Percentiles rank a stretch among this genome's conserved stretches.
Evolutionary conservation across 495 filamentous ascomycete species (phyloP).

Genomic region (Trichoderma erinaceum): DNA sequence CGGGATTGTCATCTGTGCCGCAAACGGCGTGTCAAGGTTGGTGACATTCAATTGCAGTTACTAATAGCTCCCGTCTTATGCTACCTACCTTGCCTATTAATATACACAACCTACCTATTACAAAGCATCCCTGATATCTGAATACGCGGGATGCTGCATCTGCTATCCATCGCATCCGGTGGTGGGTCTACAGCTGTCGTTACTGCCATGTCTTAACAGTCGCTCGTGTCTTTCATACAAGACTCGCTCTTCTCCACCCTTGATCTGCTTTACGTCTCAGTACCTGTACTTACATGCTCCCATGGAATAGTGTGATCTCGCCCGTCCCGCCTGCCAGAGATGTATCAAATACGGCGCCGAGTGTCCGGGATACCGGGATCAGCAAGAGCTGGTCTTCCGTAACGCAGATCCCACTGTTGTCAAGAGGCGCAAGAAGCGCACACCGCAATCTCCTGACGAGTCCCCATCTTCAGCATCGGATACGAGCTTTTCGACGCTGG

Average conservation of each 20-base stretch:
- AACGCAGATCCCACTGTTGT: neutral
- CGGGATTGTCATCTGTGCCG: slow-evolving; percentile 17
- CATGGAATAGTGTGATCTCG: slow-evolving; percentile 18
- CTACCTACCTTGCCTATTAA: neutral
- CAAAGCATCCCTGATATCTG: too few relatives aligned
- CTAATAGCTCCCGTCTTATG: neutral
- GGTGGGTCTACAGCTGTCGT: too few relatives aligned
- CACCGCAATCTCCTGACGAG: neutral
- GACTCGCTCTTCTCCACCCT: neutral
- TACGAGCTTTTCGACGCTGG: neutral
- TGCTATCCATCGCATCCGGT: neutral
- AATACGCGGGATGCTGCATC: too few relatives aligned
- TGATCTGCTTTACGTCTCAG: neutral
- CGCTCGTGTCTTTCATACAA: neutral
- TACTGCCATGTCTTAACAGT: too few relatives aligned
- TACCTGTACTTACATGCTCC: neutral
- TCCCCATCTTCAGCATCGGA: neutral
- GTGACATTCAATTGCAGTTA: neutral
- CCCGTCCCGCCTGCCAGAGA: slow-evolving; percentile 17
- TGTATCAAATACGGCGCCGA: slow-evolving; percentile 19
- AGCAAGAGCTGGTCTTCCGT: slow-evolving; percentile 19
- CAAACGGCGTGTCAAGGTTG: slow-evolving; percentile 16
- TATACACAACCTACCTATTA: neutral
- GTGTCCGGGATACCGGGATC: slow-evolving; percentile 18
- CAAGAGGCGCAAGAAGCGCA: slow-evolving; percentile 12